Evolutionary conservation across 345 rosid genomes (phyloP).

Genomic region (Gossypium anomalum): DNA sequence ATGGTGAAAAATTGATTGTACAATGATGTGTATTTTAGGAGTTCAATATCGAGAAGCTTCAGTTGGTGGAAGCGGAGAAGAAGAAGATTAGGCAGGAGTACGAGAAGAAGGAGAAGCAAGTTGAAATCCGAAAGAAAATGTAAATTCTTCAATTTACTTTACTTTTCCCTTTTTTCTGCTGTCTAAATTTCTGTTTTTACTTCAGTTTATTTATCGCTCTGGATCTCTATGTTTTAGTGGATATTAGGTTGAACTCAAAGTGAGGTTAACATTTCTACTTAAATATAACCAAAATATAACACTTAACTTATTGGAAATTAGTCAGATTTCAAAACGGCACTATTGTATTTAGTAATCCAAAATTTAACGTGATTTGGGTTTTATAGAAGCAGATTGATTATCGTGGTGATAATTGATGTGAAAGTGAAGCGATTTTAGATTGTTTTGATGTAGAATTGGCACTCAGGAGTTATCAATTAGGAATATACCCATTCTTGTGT

Average conservation of each 20-base stretch:
- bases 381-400: not conserved
- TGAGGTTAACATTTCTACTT: not conserved
- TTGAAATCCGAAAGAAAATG: conserved; percentile 89
- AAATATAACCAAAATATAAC: not conserved
- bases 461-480: not conserved
- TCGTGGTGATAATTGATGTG: not conserved
- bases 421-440: not conserved
- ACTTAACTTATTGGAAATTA: not conserved
- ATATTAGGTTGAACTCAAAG: not conserved
- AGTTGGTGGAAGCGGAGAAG: conserved; percentile 93
- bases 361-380: no score
- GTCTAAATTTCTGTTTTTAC: not conserved
- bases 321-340: no score
- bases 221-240: not conserved
- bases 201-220: not conserved
- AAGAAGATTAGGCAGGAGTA: conserved; percentile 96
- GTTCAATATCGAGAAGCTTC: conserved; percentile 96
- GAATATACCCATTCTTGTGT: not conserved
- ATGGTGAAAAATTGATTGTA: not conserved
- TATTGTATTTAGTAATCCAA: no score
- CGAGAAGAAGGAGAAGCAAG: conserved; percentile 97
- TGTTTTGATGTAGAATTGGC: not conserved
- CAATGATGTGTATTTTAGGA: conserved; percentile 41
- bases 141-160: conserved; percentile 27
- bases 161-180: conserved; percentile 4